Base-by-base conservation (phyloP, 345 rosid species). In the Excoecaria agallocha region DNA sequence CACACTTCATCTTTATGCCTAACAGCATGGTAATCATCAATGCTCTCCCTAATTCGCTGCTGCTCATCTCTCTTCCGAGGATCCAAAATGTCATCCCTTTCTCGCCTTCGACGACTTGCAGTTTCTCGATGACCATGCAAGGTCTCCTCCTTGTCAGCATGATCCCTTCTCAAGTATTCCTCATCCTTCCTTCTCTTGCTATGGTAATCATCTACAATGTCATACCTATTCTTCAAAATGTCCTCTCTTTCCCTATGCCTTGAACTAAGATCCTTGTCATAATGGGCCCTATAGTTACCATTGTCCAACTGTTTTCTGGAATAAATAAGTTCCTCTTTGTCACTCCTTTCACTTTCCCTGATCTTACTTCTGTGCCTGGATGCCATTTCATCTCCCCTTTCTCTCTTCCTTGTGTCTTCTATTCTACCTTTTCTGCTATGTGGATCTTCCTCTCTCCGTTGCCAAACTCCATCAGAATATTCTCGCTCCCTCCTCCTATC, bases 101-200 rank as follows among this genome's bases (percentile, higher is more conserved):
- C 98, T 74, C 91, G 89, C 82, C 87, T 91, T 61, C 86, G 87
- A 72, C 87, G 89, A 79, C 89, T 78, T 58, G 77, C 74, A 55
- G 75, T 78, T 81, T 95, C 98, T 83, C 92, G 85, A 73, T 86
- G 88, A 62, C 85, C 82, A 76, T 82, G 90, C 76, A 79, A 51
- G 46, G 77, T 78, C 74, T 88, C 94, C 69, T 89, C 94, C 83
- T 84, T 91, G 58, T 93, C 90, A 72, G 81, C 56, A 72, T 80
- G 88, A 69, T 84, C 92, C 77, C 92, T 86, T 70, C 84, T 85
- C 52, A 74, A 25, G 82, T 84, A 86, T 51, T 95, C 98, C 39
- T 90, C 96, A 60, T 85, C 96, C 76, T 89, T 92, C 81, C 88
- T 90, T 83, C 91, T 85, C 87, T 89, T 95, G 86, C 80, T 78